These are phyloP conservation scores for Psilocybe subaeruginosa DNA, from an alignment of 768 basidiomycete species.

Conservation along the genomic window DNA sequence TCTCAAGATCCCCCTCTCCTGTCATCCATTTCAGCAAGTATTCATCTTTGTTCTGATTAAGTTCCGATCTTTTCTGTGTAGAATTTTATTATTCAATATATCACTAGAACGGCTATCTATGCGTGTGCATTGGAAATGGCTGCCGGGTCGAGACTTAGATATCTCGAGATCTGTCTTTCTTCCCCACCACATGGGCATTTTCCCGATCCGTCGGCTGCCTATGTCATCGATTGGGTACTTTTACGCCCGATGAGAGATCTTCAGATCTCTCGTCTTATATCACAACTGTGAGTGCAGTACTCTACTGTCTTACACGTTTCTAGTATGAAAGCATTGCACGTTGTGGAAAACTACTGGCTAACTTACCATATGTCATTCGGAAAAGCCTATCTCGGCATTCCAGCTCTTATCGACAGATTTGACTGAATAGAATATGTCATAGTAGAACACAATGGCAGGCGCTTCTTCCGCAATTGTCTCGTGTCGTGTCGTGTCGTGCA, in stretches of 20 bases:
- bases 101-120: no score
- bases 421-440: conserved; percentile 10
- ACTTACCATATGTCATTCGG: conserved; percentile 1
- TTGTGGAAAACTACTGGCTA: background rate
- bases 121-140: background rate
- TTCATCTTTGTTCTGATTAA: no score
- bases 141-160: background rate
- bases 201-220: conserved; percentile 8
- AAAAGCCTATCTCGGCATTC: conserved; percentile 9
- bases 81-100: no score
- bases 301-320: background rate
- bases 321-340: background rate
- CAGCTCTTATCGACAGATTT: background rate
- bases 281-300: background rate
- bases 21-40: no score
- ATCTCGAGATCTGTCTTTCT: background rate
- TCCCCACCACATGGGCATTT: conserved; percentile 15
- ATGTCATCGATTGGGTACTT: conserved; percentile 15
- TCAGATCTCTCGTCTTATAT: conserved; percentile 3
- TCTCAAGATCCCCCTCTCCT: background rate
- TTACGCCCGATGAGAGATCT: conserved; percentile 16
- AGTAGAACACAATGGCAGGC: conserved; percentile 12
- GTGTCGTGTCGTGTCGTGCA: background rate
- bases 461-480: conserved; percentile 12
- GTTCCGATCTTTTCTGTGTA: no score